These are phyloP conservation scores for Coemansia sp. DNA, from an alignment of 192 early-diverging fungal genomes.

Conservation along the genomic window DNA sequence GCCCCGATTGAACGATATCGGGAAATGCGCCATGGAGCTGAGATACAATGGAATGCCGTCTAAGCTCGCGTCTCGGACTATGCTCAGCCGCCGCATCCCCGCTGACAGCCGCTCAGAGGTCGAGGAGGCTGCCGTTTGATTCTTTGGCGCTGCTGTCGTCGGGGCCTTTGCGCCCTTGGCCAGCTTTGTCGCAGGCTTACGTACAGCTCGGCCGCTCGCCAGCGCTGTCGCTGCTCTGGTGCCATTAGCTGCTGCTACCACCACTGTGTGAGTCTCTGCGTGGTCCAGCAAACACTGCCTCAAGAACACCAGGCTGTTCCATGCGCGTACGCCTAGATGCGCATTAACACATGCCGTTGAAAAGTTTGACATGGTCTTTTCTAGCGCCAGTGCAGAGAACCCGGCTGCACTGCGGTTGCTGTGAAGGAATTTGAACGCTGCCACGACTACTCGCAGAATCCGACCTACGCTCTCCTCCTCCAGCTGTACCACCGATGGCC, in stretches of 20 bases:
- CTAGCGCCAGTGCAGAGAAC: conserved; percentile 40
- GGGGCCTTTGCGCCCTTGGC: background rate
- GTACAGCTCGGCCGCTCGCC: conserved; percentile 22
- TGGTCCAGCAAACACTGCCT: conserved; percentile 34
- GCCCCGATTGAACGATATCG: conserved; percentile 17
- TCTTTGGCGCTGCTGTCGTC: background rate
- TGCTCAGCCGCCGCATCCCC: conserved; percentile 41
- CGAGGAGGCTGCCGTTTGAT: background rate
- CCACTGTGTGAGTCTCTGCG: conserved; percentile 27
- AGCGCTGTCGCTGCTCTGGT: background rate
- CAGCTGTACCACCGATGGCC: background rate
- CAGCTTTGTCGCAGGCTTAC: conserved; percentile 24
- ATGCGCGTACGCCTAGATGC: conserved; percentile 25
- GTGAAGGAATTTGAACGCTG: conserved; percentile 30
- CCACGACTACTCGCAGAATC: conserved; percentile 16
- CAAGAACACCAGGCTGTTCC: conserved; percentile 34
- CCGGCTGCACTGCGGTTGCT: conserved; percentile 29
- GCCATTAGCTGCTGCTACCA: background rate
- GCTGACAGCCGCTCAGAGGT: conserved; percentile 6
- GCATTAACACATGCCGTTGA: conserved; percentile 41
- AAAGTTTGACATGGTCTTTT: conserved; percentile 50
- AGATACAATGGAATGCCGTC: too few species aligned
- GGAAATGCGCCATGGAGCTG: conserved; percentile 13
- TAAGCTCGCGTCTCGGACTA: conserved; percentile 2
- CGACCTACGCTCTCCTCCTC: conserved; percentile 21